Evolutionary conservation across 2,329 filamentous ascomycete genomes (phyloP), one percentile per base, ranked within the genome.

Genomic region (Knufia fluminis): DNA sequence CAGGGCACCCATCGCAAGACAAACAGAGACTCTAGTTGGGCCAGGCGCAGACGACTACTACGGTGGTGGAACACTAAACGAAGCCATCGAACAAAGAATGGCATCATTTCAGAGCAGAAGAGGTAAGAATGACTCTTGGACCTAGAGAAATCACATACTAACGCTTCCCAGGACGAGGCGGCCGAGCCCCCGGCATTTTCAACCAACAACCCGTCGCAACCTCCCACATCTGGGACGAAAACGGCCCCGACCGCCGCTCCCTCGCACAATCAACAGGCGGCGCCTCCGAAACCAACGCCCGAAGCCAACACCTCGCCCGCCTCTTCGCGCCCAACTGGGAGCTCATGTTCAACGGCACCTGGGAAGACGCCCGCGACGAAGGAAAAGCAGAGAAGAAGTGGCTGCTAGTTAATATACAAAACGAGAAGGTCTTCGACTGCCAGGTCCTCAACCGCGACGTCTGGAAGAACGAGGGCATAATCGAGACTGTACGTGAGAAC

Each of bases 381-480:
- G 92, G 91, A 52, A 94, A 92, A 64, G 85, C 89, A 40, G 77
- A 83, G 23, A 82, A 88, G 72, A 96, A 94, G 66, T 98, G 92
- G 92, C 78, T 98, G 42, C 68, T 98, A 58, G 88, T 96, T 54
- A 97, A 98, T 64, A 82, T 98, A 14, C 92, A 98, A 67, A 90
- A 98, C 63, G 80, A 86, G 57, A 86, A 86, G 31, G 83, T 95
- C 61, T 98, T 98, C 66, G 86, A 92, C 66, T 98, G 92, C 66
- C 92, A 98, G 65, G 78, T 86, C 2, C 73, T 98, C 16, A 98
- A 98, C 64, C 79, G 92, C 39, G 92, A 98, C 64, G 81, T 97
- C 48, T 98, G 92, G 92, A 96, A 96, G 68, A 85, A 96, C 59
- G 67, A 78, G 16, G 77, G 82, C 1, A 80, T 98, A 50, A 80